Percentiles rank a stretch among this genome's conserved stretches.
phyloP scores from a whole-genome alignment of 169 alveolate genomes.

The Theileria annulata region DNA sequence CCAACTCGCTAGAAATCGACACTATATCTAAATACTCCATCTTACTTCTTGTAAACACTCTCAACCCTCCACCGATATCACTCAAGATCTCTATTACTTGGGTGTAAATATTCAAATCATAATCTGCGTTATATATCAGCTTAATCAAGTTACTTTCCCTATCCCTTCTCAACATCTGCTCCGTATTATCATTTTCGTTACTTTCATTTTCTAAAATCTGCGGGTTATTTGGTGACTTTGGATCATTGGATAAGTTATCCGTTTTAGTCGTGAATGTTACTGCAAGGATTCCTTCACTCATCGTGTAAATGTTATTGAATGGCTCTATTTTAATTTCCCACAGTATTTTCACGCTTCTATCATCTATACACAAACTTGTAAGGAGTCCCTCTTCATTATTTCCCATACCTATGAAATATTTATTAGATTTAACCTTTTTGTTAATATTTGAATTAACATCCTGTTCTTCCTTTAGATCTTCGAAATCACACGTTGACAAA shows the following conservation, averaged over 20 bases:
- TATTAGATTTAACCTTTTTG: background rate
- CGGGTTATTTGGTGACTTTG: background rate
- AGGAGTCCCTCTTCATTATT: slow-evolving; percentile 15
- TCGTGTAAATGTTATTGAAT: background rate
- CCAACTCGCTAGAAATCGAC: slow-evolving; percentile 62
- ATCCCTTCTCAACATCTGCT: slow-evolving; percentile 26
- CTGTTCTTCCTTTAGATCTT: background rate
- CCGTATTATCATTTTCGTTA: slow-evolving; percentile 13
- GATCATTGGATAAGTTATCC: background rate
- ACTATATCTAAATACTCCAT: slow-evolving; percentile 71
- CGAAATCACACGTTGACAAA: background rate
- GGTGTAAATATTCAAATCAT: background rate
- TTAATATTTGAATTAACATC: background rate
- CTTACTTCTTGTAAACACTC: slow-evolving; percentile 21
- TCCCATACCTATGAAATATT: slow-evolving; percentile 10
- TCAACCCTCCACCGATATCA: slow-evolving; percentile 57
- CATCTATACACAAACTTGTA: background rate
- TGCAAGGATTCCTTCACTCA: slow-evolving; percentile 14
- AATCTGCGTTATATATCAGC: slow-evolving; percentile 12
- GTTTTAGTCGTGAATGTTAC: background rate
- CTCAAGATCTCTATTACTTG: slow-evolving; percentile 6
- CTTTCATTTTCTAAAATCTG: background rate
- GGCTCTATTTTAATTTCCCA: slow-evolving; percentile 13
- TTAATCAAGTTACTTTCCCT: slow-evolving; percentile 25
- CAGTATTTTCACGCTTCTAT: slow-evolving; percentile 9